A percentile compares a stretch with the other conserved stretches of the same genome.
These are phyloP conservation scores for Populus simonii DNA, from an alignment of 345 rosid species.

Conservation along the genomic window DNA sequence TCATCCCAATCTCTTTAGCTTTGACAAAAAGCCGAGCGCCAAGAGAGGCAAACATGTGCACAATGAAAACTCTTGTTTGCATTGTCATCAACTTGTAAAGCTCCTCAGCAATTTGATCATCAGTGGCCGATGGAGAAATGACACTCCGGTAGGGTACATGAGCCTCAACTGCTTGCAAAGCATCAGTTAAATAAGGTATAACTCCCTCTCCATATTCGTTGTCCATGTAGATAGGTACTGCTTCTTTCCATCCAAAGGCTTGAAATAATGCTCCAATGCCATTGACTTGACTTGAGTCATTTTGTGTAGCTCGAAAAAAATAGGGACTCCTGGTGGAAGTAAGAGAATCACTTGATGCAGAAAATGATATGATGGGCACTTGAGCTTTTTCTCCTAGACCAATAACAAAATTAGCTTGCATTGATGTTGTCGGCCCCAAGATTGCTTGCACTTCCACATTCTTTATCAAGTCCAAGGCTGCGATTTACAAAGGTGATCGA, in stretches of 20 bases:
- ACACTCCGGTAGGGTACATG: slow-evolving; percentile 19
- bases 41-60: no score
- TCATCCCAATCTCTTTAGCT: no score
- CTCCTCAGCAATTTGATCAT: slow-evolving; percentile 39
- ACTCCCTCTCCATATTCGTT: slow-evolving; percentile 42
- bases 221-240: slow-evolving; percentile 33
- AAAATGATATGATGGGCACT: no score
- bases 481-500: neutral
- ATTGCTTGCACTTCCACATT: no score
- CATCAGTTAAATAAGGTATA: slow-evolving; percentile 36
- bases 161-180: slow-evolving; percentile 29
- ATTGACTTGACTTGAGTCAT: slow-evolving; percentile 42
- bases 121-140: slow-evolving; percentile 33
- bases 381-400: no score
- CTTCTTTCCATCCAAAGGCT: slow-evolving; percentile 44
- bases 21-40: no score
- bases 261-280: slow-evolving; percentile 42
- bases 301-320: slow-evolving; percentile 39
- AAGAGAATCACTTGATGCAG: no score
- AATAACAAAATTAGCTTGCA: no score
- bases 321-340: slow-evolving; percentile 8
- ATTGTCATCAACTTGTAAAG: slow-evolving; percentile 45
- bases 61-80: slow-evolving; percentile 55
- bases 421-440: no score
- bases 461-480: slow-evolving; percentile 38